Percentiles rank a stretch among this genome's conserved stretches.
Conservation (phyloP, 2,329 filamentous ascomycete genomes). For the Aspergillus spinulosporus region DNA sequence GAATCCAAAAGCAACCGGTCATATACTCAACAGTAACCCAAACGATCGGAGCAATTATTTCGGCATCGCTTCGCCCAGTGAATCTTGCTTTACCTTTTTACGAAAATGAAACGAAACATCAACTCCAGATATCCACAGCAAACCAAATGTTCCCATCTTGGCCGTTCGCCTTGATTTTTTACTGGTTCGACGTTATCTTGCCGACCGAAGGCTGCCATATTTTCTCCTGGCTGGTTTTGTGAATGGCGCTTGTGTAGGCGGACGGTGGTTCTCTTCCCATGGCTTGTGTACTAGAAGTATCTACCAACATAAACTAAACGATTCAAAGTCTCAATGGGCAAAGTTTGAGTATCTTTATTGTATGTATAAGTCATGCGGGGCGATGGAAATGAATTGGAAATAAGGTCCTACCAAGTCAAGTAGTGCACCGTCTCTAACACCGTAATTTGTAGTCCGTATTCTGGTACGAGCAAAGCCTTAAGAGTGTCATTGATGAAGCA, state of each 20-base stretch:
- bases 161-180: background rate
- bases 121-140: slow-evolving; percentile 10
- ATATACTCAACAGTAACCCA: background rate
- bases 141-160: background rate
- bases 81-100: slow-evolving; percentile 1
- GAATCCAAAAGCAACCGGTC: background rate
- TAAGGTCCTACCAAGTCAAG: no score
- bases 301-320: background rate
- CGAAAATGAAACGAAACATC: slow-evolving; percentile 8
- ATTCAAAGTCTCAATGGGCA: background rate
- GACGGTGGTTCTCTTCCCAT: slow-evolving; percentile 20
- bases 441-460: no score
- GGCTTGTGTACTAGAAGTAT: slow-evolving; percentile 30
- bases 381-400: background rate
- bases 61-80: background rate
- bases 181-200: background rate
- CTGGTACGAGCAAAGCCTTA: background rate
- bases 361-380: no score
- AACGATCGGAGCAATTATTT: background rate
- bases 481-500: background rate
- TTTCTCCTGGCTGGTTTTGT: slow-evolving; percentile 12
- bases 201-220: slow-evolving; percentile 7
- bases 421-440: no score
- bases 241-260: slow-evolving; percentile 30
- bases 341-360: background rate